Base-by-base conservation (phyloP, 345 rosid species). In the Rhodomyrtus tomentosa region DNA sequence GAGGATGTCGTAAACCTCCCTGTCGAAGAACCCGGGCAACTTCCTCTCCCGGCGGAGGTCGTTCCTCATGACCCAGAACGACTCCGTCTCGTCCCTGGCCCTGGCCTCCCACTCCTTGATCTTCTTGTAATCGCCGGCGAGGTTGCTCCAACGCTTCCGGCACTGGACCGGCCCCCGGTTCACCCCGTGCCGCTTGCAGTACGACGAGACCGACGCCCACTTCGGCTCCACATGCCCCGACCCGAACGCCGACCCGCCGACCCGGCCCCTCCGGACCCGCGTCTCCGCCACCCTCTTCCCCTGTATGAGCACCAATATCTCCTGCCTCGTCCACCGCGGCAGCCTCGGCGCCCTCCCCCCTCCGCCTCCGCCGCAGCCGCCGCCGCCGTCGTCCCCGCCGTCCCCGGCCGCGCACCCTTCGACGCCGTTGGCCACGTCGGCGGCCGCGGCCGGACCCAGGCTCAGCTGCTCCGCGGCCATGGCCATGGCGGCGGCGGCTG, bases 311-410 rank as follows among this genome's bases (percentile, higher is more conserved):
- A 97, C 99, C 15, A 95, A 93, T 51, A 97, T 97, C 88, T 97
- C 99, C 86, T 96, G 99, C 84, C 99, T 84, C 52, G 99, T 97
- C 99, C 99, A 97, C 8, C 99, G 96, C 42, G 99, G 99, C 55
- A 95, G 96, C 53, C 99, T 87, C 53, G 96, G 93, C 53, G 90
- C 89, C 92, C 93, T 81, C 87, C 88, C 20, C 92, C 89, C 84
- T 93, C 98, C 49, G 93, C 99, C 5, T 25, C 90, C 89, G 25
- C 68, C 82, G 55, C 91, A 92, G 3, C 84, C 92, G 84, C 89
- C 72, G 72, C 72, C 59, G 59, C 59, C 86, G 85, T 74, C 87
- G n/a, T 86, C 93, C 89, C 90, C 91, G 89, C 89, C 90, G 24
- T 48, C 85, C 32, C 55, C 82, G 49, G 83, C 52, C 54, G 45